Base-by-base conservation (phyloP, 805 yeast genomes). In the Hyphopichia homilentoma region DNA sequence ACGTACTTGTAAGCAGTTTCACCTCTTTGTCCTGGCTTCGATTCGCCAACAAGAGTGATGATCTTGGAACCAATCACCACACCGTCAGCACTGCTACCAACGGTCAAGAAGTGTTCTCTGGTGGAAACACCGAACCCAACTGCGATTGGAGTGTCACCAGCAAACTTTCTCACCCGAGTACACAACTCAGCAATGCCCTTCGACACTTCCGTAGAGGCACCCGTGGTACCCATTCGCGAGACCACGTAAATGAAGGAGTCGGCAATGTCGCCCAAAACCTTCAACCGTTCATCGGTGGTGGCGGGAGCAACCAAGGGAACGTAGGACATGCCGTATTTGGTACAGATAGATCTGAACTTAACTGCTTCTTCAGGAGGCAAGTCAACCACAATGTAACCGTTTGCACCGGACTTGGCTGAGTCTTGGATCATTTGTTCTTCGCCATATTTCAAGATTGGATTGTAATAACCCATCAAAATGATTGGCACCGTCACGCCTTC, bases 321-420 rank as follows among this genome's bases (percentile, higher is more conserved):
- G 54, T 88, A 88, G 32, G 90, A 79, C 43, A 93, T 60, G 6
- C 86, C 94, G 36, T 73, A 65, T 30, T 68, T 61, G 18, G 81
- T 54, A 57, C 95, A 86, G 30, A 69, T 67, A 35, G 77, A 69
- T 68, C 98, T 79, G 59, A 90, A 84, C 44, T 83, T 78, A 44
- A 84, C 71, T 13, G 98, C 97, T 61, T 89, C 97, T 70, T 93
- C 97, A 18, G 98, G 98, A 31, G 99, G 99, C 48, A 93, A 69
- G 59, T 93, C 99, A 26, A 90, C 97, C 32, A 93, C 78, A 49
- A 93, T 81, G 61, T 81, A 93, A 16, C 97, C 99, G 53, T 86
- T 88, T 30, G 88, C 98, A 43, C 98, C 98, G 1, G 89, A 96
- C 16, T 65, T 71, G 32, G 80, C 78, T n/a, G 94, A 74, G 41